These are phyloP conservation scores for Trypanosoma boissoni DNA, from an alignment of 208 protist species.

Conservation along the genomic window DNA sequence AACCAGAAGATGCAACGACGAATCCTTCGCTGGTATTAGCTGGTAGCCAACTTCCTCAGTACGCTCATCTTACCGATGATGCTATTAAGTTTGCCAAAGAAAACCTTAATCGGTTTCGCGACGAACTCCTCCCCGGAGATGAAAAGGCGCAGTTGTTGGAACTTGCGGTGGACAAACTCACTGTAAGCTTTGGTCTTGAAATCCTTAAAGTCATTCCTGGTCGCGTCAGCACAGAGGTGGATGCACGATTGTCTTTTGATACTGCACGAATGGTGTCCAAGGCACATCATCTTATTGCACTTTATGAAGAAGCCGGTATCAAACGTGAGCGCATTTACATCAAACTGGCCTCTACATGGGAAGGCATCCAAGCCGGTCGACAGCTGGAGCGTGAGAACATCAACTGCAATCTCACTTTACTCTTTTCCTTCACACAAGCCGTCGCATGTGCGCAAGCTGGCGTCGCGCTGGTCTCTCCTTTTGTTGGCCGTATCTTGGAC, in stretches of 20 bases:
- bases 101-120: conserved; percentile 44
- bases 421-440: conserved; percentile 96
- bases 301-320: conserved; percentile 95
- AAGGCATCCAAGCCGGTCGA: conserved; percentile 94
- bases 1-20: conserved; percentile 96
- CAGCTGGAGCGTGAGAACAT: conserved; percentile 95
- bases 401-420: conserved; percentile 97
- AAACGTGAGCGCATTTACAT: conserved; percentile 92
- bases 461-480: conserved; percentile 96
- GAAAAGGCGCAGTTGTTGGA: conserved; percentile 55
- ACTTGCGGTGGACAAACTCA: conserved; percentile 86
- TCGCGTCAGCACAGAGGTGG: conserved; percentile 96
- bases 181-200: conserved; percentile 96
- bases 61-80: conserved; percentile 81
- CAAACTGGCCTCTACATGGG: conserved; percentile 98
- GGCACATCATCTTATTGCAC: conserved; percentile 88
- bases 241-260: conserved; percentile 97
- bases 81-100: conserved; percentile 91
- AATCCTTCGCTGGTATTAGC: conserved; percentile 96
- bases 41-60: conserved; percentile 89
- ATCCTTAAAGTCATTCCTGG: conserved; percentile 97
- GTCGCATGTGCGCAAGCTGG: conserved; percentile 93
- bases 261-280: conserved; percentile 91
- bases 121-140: conserved; percentile 31
- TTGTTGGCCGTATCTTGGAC: conserved; percentile 97